A percentile compares a stretch with the other conserved stretches of the same genome.
phyloP scores from a whole-genome alignment of 805 yeast species.

The Wickerhamomyces pijperi region DNA sequence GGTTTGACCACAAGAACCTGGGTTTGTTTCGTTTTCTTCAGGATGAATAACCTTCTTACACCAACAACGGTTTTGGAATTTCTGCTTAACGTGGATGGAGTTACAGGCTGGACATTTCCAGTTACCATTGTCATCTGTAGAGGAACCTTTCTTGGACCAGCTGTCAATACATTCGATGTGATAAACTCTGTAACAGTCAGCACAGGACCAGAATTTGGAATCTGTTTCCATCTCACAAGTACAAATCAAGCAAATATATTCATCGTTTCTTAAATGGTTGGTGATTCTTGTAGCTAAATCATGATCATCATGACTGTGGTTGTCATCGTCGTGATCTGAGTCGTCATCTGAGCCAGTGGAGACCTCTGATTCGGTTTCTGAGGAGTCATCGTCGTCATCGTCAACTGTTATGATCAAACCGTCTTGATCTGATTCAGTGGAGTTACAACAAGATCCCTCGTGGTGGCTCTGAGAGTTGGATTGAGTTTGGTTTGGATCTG shows the following conservation, averaged over 20 bases:
- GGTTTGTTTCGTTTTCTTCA: constrained; percentile 39
- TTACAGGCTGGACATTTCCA: constrained; percentile 91
- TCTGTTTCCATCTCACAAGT: constrained; percentile 64
- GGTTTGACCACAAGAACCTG: constrained; percentile 84
- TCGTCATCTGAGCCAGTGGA: constrained; percentile 1
- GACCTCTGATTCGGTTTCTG: neutral
- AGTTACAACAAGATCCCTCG: too few relatives aligned
- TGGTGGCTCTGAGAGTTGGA: neutral
- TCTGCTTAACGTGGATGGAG: constrained; percentile 33
- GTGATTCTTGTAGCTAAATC: constrained; percentile 26
- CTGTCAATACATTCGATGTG: constrained; percentile 75
- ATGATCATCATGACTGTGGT: constrained; percentile 13
- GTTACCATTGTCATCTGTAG: constrained; percentile 42
- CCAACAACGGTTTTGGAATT: constrained; percentile 68
- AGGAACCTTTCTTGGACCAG: constrained; percentile 76
- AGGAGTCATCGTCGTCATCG: neutral
- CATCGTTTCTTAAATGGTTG: constrained; percentile 53
- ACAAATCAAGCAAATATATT: constrained; percentile 79
- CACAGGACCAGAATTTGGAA: constrained; percentile 72
- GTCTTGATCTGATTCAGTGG: too few relatives aligned
- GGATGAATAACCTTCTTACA: constrained; percentile 76
- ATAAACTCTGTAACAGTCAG: constrained; percentile 68
- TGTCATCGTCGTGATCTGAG: constrained; percentile 11
- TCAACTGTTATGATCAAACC: neutral
- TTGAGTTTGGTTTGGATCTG: neutral